These are phyloP conservation scores for Epichloe coenophiala DNA, from an alignment of 2,329 filamentous ascomycete genomes.

Conservation along the genomic window DNA sequence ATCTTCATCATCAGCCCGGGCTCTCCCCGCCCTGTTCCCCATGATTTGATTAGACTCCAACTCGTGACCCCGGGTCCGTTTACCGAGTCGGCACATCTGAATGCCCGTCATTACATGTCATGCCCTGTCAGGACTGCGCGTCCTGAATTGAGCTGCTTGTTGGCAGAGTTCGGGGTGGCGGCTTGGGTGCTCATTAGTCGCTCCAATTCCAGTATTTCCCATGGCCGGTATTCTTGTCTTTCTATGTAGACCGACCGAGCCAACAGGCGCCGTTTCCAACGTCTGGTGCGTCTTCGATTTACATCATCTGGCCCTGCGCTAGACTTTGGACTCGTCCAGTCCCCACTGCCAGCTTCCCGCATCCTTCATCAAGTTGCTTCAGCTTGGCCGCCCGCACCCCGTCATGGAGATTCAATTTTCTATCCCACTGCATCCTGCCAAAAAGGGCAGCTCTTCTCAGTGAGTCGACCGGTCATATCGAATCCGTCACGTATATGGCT, in stretches of 20 bases:
- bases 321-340: too few relatives aligned
- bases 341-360: too few relatives aligned
- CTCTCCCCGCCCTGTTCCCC: neutral
- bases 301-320: neutral
- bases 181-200: neutral
- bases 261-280: neutral
- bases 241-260: too few relatives aligned
- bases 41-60: neutral
- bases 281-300: neutral
- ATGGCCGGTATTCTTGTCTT: too few relatives aligned
- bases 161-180: neutral
- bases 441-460: conserved; percentile 10
- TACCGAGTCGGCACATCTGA: neutral
- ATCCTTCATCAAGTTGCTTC: neutral
- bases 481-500: neutral
- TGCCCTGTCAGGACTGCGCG: neutral
- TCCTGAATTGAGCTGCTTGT: neutral
- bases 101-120: neutral
- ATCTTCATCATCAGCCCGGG: neutral
- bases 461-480: conserved; percentile 9
- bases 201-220: neutral
- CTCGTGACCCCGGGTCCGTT: neutral
- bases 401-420: conserved; percentile 27
- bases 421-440: conserved; percentile 15
- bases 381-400: neutral